Conservation (phyloP, 140 eudicot genomes). For the Cichorium intybus region DNA sequence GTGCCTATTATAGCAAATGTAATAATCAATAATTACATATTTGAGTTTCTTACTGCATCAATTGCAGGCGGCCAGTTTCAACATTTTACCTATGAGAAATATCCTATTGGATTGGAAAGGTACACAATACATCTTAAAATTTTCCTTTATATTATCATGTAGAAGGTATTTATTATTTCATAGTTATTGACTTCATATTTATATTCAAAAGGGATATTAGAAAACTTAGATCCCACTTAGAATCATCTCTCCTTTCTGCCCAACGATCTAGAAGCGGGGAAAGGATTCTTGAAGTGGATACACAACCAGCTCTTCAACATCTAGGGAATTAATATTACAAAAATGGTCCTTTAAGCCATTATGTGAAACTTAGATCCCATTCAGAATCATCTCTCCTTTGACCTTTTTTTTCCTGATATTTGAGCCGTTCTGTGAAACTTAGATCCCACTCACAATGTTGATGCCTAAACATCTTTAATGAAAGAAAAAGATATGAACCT, state of each 20-base stretch:
- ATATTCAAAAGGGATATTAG: constrained; percentile 52
- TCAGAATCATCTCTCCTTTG: too few species aligned
- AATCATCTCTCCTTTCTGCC: constrained; percentile 71
- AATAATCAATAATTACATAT: constrained; percentile 59
- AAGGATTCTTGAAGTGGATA: constrained; percentile 70
- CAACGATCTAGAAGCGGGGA: constrained; percentile 68
- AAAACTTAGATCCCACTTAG: constrained; percentile 69
- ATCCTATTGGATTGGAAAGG: constrained; percentile 80
- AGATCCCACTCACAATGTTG: too few species aligned
- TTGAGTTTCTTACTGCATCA: constrained; percentile 73
- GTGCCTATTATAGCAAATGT: constrained; percentile 86
- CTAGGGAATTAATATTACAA: too few species aligned
- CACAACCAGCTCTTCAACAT: constrained; percentile 94
- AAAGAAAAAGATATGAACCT: too few species aligned
- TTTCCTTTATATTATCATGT: too few species aligned
- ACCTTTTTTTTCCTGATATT: too few species aligned
- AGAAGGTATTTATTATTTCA: not conserved
- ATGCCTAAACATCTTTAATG: too few species aligned
- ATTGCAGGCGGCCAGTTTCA: constrained; percentile 77
- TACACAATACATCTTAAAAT: constrained; percentile 23
- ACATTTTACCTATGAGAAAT: constrained; percentile 69
- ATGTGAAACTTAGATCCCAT: too few species aligned
- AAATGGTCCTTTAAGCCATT: too few species aligned
- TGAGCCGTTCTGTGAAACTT: too few species aligned
- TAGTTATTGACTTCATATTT: constrained; percentile 9